Evolutionary conservation across 257 asterid species (phyloP), one percentile per base, ranked within the genome.

Genomic region (Primulina eburnea): DNA sequence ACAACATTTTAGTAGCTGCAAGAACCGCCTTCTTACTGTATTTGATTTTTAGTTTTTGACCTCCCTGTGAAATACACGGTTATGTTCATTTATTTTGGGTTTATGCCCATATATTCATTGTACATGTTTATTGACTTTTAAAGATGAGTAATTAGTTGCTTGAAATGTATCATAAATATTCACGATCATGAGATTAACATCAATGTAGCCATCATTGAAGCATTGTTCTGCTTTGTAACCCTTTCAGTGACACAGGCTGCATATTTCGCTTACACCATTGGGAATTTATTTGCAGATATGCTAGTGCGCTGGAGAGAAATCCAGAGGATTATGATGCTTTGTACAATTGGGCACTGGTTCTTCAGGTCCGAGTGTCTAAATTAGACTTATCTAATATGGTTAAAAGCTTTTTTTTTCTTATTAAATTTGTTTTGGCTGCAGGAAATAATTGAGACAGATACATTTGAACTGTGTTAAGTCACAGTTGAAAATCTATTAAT

Each of bases 291-390:
- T 80, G 82, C 92, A 94, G 99, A 80, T 91, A 94, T 76, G 99
- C 99, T 58, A 86, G 81, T 82, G 89, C 97, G 52, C 61, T 94
- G 70, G 97, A 89, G 85, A 86, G 90, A 85, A 91, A 94, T 81
- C 97, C 97, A 24, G 96, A 83, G 16, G 99, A 94, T 80, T 89
- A 82, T 78, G 97, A 94, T 81, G 99, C 99, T 26, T 87, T 94
- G 80, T 94, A 94, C 79, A 94, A 91, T 77, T 94, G 99, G 99
- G 99, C 97, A 32, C 83, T 94, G 74, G 97, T 94, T 79, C 97
- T 94, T 83, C 97, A 94, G 97, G 99, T 89, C 68, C 68, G 85
- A 65, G 18, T 62, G 32, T 64, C 64, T 75, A 29, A 60, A 64
- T 63, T 72, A 69, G 40, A 78, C 60, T 37, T 67, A 64, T 24